These are phyloP conservation scores for Torulaspora globosa DNA, from an alignment of 1,139 yeast species.

Conservation along the genomic window DNA sequence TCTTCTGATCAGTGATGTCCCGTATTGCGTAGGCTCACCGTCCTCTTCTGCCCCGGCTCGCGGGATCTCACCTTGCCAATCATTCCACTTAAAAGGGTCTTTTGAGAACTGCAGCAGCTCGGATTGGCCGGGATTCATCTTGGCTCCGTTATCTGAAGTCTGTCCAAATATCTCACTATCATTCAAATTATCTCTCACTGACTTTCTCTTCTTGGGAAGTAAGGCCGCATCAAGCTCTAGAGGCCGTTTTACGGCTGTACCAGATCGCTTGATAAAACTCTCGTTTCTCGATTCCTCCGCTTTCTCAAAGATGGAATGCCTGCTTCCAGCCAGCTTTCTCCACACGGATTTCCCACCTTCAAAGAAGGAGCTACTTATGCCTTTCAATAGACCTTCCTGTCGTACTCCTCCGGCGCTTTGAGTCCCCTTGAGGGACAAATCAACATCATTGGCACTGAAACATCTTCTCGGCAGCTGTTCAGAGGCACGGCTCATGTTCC, in stretches of 20 bases:
- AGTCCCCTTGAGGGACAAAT: not conserved
- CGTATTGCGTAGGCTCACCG: constrained; percentile 20
- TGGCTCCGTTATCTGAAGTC: not conserved
- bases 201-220: constrained; percentile 1
- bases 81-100: constrained; percentile 34
- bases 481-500: constrained; percentile 15
- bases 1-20: constrained; percentile 30
- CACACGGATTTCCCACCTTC: constrained; percentile 13
- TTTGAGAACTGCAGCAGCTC: constrained; percentile 17
- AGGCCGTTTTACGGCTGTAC: not conserved
- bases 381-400: constrained; percentile 6
- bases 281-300: not conserved
- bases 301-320: not conserved
- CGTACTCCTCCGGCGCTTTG: not conserved
- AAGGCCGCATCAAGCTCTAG: not conserved
- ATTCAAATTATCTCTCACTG: not conserved
- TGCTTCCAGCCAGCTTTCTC: constrained; percentile 6
- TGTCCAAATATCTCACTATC: not conserved
- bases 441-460: not conserved
- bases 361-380: constrained; percentile 8
- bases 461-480: constrained; percentile 1
- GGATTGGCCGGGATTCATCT: not conserved
- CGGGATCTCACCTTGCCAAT: constrained; percentile 20
- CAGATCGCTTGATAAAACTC: not conserved
- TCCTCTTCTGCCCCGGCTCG: constrained; percentile 3